Base-by-base conservation (phyloP, 1,284 basidiomycete species). In the Cryptococcus sp. region DNA sequence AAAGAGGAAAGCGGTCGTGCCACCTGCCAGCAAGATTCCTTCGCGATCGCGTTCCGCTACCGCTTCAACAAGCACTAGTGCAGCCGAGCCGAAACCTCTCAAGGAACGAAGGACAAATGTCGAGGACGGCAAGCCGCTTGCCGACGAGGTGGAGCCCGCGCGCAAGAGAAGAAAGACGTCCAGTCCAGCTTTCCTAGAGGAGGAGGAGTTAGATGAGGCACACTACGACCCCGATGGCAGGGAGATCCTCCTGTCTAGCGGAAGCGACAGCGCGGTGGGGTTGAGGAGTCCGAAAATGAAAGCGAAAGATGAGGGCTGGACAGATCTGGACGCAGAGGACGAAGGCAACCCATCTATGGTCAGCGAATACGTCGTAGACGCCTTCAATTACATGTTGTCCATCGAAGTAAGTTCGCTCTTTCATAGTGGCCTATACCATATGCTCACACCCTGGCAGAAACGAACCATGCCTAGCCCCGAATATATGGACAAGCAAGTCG, bases 301-400 rank as follows among this genome's bases (percentile, higher is more conserved):
- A 51, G 70, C 79, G 4, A 83, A 83, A 70, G 83, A 83, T 65
- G 74, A 78, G 23, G 83, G 82, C 0, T 84, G 83, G 93, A 88
- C 89, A 38, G 93, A 98, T 73, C 83, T 98, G 19, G 95, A 98
- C 69, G 88, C 86, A 3, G 94, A 93, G 57, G 95, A 99, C 73
- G 84, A 81, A n/a, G 92, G 93, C 58, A 95, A 99, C 75, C 94
- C 94, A 16, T 81, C 91, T 60, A 98, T 98, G 94, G 94, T 96
- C 61, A 90, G 88, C 79, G 93, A 98, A 80, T 99, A 99, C 74
- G 94, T 96, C 54, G 82, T 84, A 25, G 96, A 98, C 63, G 95
- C 98, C 59, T 96, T 96, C 79, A 81, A 88, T 52, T 98, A 99
- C 81, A 85, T 98, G 81, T 89, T 90, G 75, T 80, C 86, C 63